These are phyloP conservation scores for Debaryomyces coudertii DNA, from an alignment of 1,139 yeast genomes.

Conservation along the genomic window DNA sequence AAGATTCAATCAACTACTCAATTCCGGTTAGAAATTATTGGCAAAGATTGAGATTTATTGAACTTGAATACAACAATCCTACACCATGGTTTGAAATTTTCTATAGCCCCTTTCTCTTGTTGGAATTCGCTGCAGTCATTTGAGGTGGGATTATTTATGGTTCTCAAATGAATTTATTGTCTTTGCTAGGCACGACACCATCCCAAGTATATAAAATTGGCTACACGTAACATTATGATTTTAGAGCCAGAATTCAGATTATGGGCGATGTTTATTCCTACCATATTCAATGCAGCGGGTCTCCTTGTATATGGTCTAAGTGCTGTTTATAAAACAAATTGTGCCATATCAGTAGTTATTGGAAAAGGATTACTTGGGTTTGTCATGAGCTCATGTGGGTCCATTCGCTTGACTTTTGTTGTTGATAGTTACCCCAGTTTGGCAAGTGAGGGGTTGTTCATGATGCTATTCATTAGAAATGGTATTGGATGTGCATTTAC, in stretches of 20 bases:
- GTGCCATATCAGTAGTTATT: conserved; percentile 57
- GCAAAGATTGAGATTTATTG: conserved; percentile 39
- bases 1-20: conserved; percentile 8
- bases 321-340: conserved; percentile 34
- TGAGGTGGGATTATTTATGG: conserved; percentile 70
- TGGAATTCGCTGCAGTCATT: conserved; percentile 58
- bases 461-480: conserved; percentile 49
- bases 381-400: conserved; percentile 60
- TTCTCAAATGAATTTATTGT: conserved; percentile 60
- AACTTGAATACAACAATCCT: conserved; percentile 42
- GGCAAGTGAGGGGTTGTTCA: conserved; percentile 59
- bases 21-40: conserved; percentile 36
- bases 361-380: conserved; percentile 60
- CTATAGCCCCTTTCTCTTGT: conserved; percentile 44
- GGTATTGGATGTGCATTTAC: conserved; percentile 52
- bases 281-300: conserved; percentile 45
- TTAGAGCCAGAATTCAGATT: conserved; percentile 48
- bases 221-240: conserved; percentile 40
- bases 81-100: conserved; percentile 44
- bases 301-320: conserved; percentile 42
- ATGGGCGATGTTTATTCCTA: conserved; percentile 43
- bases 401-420: conserved; percentile 57
- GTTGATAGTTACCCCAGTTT: conserved; percentile 61
- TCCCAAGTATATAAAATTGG: conserved; percentile 41
- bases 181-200: conserved; percentile 49